A percentile compares a stretch with the other conserved stretches of the same genome.
These are phyloP conservation scores for Strobilomyces echinocephalus DNA, from an alignment of 768 basidiomycete genomes.

Conservation along the genomic window DNA sequence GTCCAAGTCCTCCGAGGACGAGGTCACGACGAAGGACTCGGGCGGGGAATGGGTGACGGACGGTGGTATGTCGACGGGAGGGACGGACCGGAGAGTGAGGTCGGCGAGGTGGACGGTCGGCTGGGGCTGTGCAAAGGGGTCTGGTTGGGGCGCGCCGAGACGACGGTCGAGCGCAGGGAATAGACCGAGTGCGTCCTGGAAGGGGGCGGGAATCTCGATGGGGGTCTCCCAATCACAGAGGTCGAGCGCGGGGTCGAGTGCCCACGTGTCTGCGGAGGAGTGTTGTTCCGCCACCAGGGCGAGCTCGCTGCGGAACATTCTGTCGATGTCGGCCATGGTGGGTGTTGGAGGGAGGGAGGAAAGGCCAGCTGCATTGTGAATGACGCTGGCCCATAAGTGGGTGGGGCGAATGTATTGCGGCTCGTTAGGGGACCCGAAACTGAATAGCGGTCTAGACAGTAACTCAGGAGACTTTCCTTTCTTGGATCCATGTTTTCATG, in stretches of 20 bases:
- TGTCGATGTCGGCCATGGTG: slow-evolving; percentile 23
- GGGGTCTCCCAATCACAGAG: slow-evolving; percentile 2
- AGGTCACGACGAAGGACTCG: not conserved
- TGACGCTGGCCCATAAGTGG: not conserved
- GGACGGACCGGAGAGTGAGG: slow-evolving; percentile 5
- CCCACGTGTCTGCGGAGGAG: slow-evolving; percentile 6
- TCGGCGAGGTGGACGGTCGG: slow-evolving; percentile 25
- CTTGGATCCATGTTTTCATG: not conserved
- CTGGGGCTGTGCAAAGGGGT: slow-evolving; percentile 1
- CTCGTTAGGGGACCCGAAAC: slow-evolving; percentile 5
- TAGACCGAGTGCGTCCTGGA: slow-evolving; percentile 2
- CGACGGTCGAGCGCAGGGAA: slow-evolving; percentile 8
- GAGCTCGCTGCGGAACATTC: slow-evolving; percentile 21
- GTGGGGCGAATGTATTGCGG: slow-evolving; percentile 13
- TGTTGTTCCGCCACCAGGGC: slow-evolving; percentile 9
- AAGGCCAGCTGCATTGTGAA: slow-evolving; percentile 16
- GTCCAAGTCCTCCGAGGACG: slow-evolving; percentile 16
- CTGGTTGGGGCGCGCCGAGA: slow-evolving; percentile 1
- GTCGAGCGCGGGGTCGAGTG: not conserved
- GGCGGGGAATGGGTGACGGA: not conserved
- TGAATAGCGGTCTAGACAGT: slow-evolving; percentile 3
- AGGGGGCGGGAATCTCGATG: not conserved
- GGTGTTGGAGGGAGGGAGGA: not conserved
- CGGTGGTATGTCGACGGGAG: slow-evolving; percentile 4
- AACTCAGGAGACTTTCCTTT: slow-evolving; percentile 14